Conservation (phyloP, 2,329 filamentous ascomycete genomes). For the Phialemoniopsis sp. region DNA sequence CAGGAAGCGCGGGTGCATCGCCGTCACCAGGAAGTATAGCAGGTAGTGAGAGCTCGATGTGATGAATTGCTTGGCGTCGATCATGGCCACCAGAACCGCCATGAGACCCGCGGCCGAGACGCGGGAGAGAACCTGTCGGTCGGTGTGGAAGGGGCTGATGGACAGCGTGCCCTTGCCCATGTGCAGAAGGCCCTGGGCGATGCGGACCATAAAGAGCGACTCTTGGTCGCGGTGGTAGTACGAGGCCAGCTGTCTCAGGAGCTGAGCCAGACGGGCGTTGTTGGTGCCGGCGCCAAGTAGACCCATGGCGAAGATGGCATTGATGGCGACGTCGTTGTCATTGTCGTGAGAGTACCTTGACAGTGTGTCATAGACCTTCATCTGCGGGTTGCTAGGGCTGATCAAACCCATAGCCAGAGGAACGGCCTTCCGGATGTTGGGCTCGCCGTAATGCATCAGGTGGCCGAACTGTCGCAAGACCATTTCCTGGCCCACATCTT, state of each 20-base stretch:
- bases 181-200: slow-evolving; percentile 93
- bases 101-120: slow-evolving; percentile 88
- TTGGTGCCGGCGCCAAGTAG: slow-evolving; percentile 95
- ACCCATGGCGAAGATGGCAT: slow-evolving; percentile 99
- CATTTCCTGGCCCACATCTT: slow-evolving; percentile 98
- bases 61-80: slow-evolving; percentile 87
- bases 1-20: slow-evolving; percentile 95
- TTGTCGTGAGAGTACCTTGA: slow-evolving; percentile 98
- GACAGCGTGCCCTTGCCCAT: slow-evolving; percentile 99
- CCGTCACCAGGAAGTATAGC: slow-evolving; percentile 93
- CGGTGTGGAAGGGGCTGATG: slow-evolving; percentile 98
- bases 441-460: slow-evolving; percentile 97
- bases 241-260: slow-evolving; percentile 89
- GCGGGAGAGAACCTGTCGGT: slow-evolving; percentile 89
- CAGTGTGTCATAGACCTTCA: slow-evolving; percentile 99
- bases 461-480: slow-evolving; percentile 95
- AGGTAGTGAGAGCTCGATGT: slow-evolving; percentile 75
- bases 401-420: slow-evolving; percentile 95
- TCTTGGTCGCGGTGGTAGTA: slow-evolving; percentile 98
- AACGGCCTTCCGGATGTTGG: slow-evolving; percentile 94
- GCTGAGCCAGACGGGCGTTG: slow-evolving; percentile 92
- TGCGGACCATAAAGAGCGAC: slow-evolving; percentile 97
- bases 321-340: slow-evolving; percentile 96
- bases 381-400: slow-evolving; percentile 96
- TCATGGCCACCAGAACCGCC: slow-evolving; percentile 86